phyloP scores from a whole-genome alignment of 2,329 filamentous ascomycete species.

The Epicoccum nigrum region DNA sequence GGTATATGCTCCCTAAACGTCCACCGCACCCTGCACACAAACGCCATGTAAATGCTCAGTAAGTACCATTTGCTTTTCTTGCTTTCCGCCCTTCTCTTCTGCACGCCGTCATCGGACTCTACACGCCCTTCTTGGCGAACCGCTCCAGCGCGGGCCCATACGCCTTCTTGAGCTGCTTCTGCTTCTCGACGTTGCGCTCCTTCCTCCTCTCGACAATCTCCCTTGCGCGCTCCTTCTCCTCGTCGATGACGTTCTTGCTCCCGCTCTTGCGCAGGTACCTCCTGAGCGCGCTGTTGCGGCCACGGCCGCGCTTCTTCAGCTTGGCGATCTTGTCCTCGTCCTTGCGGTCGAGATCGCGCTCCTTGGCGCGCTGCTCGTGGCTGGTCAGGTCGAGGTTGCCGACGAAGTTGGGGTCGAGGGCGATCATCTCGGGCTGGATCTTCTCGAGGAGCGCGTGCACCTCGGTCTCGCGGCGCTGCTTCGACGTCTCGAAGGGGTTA shows the following conservation, averaged over 20 bases:
- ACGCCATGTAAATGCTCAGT: constrained; percentile 21
- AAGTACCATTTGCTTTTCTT: constrained; percentile 1
- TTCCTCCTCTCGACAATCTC: constrained; percentile 77
- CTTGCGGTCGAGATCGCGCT: constrained; percentile 79
- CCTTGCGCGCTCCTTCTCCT: constrained; percentile 86
- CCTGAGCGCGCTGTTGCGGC: constrained; percentile 86
- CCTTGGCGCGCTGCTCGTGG: constrained; percentile 75
- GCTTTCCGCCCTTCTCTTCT: too few species aligned
- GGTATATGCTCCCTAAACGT: constrained; percentile 21
- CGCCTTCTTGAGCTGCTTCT: constrained; percentile 66
- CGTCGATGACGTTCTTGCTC: constrained; percentile 92
- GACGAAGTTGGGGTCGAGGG: constrained; percentile 88
- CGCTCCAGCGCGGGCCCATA: constrained; percentile 84
- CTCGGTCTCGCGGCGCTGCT: constrained; percentile 91
- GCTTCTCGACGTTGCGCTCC: constrained; percentile 56
- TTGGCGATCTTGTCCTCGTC: constrained; percentile 64
- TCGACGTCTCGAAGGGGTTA: constrained; percentile 93
- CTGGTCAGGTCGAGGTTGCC: constrained; percentile 84
- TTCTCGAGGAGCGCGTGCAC: constrained; percentile 92
- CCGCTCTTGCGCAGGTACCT: constrained; percentile 92
- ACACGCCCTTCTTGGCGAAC: constrained; percentile 73
- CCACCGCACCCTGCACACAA: neutral
- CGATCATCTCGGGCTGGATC: constrained; percentile 95
- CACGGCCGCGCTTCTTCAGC: constrained; percentile 77
- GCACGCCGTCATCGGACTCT: neutral